Evolutionary conservation across 208 protist species (phyloP).

Genomic region (Trypanosoma platydactyli): DNA sequence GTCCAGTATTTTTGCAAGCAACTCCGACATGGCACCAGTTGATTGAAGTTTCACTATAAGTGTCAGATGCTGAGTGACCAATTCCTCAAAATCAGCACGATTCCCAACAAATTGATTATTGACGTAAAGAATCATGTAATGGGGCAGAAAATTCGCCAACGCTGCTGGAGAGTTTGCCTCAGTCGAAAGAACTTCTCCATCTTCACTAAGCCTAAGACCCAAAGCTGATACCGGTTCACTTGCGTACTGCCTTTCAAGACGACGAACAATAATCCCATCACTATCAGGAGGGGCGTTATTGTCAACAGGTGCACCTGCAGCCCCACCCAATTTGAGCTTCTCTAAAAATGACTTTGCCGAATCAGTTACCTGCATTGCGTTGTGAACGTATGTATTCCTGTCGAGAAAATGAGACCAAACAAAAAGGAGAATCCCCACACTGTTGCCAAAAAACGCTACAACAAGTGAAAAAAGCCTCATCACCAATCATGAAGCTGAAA

Average conservation of each 20-base stretch:
- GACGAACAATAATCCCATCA: slow-evolving; percentile 49
- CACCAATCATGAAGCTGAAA: too few species aligned
- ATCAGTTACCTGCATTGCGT: slow-evolving; percentile 22
- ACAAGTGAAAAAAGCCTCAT: slow-evolving; percentile 11
- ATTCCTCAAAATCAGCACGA: slow-evolving; percentile 45
- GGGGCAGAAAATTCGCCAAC: slow-evolving; percentile 54
- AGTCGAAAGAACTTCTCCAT: slow-evolving; percentile 58
- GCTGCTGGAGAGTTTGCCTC: slow-evolving; percentile 45
- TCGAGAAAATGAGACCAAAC: slow-evolving; percentile 7
- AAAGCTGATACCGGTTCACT: slow-evolving; percentile 54
- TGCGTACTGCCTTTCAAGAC: slow-evolving; percentile 56
- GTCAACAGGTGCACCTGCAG: slow-evolving; percentile 34
- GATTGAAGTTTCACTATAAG: slow-evolving; percentile 74
- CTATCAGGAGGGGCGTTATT: slow-evolving; percentile 61
- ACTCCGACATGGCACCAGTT: slow-evolving; percentile 57
- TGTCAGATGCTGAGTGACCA: slow-evolving; percentile 46
- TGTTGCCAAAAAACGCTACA: background rate
- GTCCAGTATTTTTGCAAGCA: slow-evolving; percentile 66
- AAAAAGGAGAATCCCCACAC: background rate
- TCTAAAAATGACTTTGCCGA: slow-evolving; percentile 55
- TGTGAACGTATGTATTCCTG: background rate
- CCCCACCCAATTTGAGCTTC: slow-evolving; percentile 54
- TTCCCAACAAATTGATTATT: slow-evolving; percentile 78
- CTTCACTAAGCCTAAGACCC: slow-evolving; percentile 65
- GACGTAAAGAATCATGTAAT: slow-evolving; percentile 74